Conservation (phyloP, 2,329 filamentous ascomycete species). For the Colletotrichum agaves region DNA sequence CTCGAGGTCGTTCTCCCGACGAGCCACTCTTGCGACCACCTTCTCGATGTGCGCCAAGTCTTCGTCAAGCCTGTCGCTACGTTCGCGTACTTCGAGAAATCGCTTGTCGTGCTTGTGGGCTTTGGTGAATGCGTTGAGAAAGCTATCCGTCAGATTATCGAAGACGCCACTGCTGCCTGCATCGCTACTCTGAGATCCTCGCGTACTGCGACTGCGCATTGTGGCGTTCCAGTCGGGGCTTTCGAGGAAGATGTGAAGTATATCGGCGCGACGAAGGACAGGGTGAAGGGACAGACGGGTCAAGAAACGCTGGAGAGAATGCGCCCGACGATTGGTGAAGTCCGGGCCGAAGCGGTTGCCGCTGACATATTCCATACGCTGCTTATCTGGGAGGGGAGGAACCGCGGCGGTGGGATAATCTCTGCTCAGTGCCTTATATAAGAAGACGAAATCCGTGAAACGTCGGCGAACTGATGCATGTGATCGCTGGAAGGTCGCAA, state of each 20-base stretch:
- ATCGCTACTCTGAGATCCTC: slow-evolving; percentile 65
- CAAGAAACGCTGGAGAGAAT: slow-evolving; percentile 92
- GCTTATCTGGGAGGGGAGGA: slow-evolving; percentile 95
- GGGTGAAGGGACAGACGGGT: slow-evolving; percentile 88
- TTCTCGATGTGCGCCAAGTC: slow-evolving; percentile 94
- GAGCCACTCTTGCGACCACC: slow-evolving; percentile 89
- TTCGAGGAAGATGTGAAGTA: slow-evolving; percentile 92
- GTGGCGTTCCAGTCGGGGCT: slow-evolving; percentile 96
- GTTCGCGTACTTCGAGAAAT: slow-evolving; percentile 93
- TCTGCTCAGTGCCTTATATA: slow-evolving; percentile 88
- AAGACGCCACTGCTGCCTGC: slow-evolving; percentile 77
- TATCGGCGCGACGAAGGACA: slow-evolving; percentile 81
- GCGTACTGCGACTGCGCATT: slow-evolving; percentile 81
- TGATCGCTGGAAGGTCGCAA: slow-evolving; percentile 88
- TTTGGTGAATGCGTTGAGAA: slow-evolving; percentile 97
- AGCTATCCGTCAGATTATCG: slow-evolving; percentile 94
- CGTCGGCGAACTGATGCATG: slow-evolving; percentile 85
- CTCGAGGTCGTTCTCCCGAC: slow-evolving; percentile 88
- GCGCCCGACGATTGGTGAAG: slow-evolving; percentile 88
- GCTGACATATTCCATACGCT: slow-evolving; percentile 98
- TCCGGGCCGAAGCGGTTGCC: slow-evolving; percentile 95
- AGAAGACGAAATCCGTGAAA: slow-evolving; percentile 97
- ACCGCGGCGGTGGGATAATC: slow-evolving; percentile 94
- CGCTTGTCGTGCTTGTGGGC: slow-evolving; percentile 94
- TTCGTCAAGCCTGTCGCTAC: slow-evolving; percentile 92